These are phyloP conservation scores for Trichoderma sp. DNA, from an alignment of 2,329 filamentous ascomycete genomes.

Conservation along the genomic window DNA sequence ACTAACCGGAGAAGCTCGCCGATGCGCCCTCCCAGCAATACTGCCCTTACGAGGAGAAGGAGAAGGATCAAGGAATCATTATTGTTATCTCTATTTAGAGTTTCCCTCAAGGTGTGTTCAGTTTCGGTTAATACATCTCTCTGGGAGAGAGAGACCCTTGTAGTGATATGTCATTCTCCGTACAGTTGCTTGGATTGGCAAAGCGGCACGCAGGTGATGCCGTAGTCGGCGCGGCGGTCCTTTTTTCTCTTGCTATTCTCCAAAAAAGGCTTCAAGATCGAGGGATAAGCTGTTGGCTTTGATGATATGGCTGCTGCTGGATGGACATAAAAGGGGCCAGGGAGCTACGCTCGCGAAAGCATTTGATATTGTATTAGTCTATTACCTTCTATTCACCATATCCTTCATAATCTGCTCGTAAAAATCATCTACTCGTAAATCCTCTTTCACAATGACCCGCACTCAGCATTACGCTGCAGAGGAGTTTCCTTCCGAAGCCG, in stretches of 20 bases:
- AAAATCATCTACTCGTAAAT: not conserved
- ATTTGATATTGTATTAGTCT: not conserved
- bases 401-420: not conserved
- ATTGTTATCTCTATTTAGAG: not conserved
- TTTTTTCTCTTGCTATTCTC: slow-evolving; percentile 3
- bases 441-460: slow-evolving; percentile 22
- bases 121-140: not conserved
- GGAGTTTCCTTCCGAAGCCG: slow-evolving; percentile 34
- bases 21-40: slow-evolving; percentile 6
- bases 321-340: slow-evolving; percentile 1
- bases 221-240: not conserved
- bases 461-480: slow-evolving; percentile 21
- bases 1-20: slow-evolving; percentile 21
- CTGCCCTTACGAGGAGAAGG: not conserved
- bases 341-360: not conserved
- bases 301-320: not conserved
- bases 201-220: not conserved
- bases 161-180: slow-evolving; percentile 8
- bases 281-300: not conserved
- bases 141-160: not conserved
- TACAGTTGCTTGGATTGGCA: slow-evolving; percentile 20
- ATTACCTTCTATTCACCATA: not conserved
- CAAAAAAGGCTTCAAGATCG: not conserved
- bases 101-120: not conserved
- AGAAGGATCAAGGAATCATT: not conserved